Evolutionary conservation across 2,329 filamentous ascomycete species (phyloP).

Genomic region (Fonsecaea pedrosoi): DNA sequence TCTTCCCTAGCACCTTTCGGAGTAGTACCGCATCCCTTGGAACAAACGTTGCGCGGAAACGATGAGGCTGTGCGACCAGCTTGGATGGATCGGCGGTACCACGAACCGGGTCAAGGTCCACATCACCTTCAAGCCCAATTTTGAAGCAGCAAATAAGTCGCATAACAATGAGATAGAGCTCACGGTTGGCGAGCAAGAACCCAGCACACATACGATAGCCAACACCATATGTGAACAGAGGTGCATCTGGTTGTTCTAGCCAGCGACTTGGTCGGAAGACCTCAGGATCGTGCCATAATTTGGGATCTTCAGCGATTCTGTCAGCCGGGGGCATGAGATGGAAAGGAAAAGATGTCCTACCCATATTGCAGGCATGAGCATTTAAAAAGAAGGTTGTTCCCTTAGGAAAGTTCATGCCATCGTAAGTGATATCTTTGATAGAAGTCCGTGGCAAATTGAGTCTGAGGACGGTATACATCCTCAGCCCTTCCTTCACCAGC

Average conservation of each 20-base stretch:
- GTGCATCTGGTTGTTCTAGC: constrained; percentile 68
- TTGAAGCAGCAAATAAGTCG: constrained; percentile 67
- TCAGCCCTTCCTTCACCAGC: constrained; percentile 66
- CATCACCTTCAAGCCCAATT: constrained; percentile 45
- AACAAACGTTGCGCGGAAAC: background rate
- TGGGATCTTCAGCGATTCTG: constrained; percentile 45
- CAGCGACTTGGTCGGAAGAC: constrained; percentile 68
- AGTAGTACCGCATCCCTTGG: constrained; percentile 1
- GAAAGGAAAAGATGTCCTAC: background rate
- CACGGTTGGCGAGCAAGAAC: constrained; percentile 67
- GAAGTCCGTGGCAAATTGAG: constrained; percentile 68
- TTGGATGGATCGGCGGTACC: background rate
- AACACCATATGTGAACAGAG: constrained; percentile 69
- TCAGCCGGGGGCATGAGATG: background rate
- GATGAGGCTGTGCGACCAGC: constrained; percentile 2
- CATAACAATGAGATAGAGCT: constrained; percentile 69
- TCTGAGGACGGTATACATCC: constrained; percentile 68
- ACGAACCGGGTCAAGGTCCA: background rate
- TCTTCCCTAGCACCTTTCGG: background rate
- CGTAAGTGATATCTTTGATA: constrained; percentile 64
- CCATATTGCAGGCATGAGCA: constrained; percentile 73
- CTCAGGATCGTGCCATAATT: constrained; percentile 64
- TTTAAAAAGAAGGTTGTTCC: constrained; percentile 71
- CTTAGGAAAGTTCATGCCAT: constrained; percentile 64
- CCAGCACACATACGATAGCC: constrained; percentile 73